Evolutionary conservation across 768 basidiomycete species (phyloP).

Genomic region (Lactifluus subvellereus): DNA sequence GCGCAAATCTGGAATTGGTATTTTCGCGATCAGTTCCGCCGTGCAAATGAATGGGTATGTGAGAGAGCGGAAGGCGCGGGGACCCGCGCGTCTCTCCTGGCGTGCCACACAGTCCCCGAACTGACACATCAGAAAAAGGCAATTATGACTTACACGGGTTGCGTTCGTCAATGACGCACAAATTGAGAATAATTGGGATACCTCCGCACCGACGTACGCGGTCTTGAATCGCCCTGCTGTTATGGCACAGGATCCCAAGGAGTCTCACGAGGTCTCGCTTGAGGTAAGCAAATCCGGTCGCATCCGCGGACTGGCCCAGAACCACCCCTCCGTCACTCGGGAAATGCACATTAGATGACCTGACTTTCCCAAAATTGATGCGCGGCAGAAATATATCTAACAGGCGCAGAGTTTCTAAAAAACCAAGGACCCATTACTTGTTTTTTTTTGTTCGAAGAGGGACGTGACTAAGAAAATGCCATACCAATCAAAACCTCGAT

Average conservation of each 20-base stretch:
- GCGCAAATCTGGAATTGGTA: constrained; percentile 63
- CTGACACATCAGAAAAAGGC: background rate
- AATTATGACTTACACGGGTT: constrained; percentile 74
- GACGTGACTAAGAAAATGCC: background rate
- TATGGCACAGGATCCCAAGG: constrained; percentile 70
- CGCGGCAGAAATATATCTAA: constrained; percentile 80
- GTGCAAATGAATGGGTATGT: background rate
- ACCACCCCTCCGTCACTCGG: background rate
- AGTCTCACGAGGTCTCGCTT: constrained; percentile 89
- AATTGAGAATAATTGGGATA: constrained; percentile 75
- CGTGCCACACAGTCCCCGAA: background rate
- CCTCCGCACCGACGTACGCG: constrained; percentile 64
- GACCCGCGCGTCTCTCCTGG: background rate
- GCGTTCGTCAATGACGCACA: constrained; percentile 85
- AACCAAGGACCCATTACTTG: background rate
- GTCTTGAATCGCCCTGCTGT: constrained; percentile 64
- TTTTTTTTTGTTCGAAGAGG: background rate
- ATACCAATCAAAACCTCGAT: constrained; percentile 28
- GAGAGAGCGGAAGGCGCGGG: background rate
- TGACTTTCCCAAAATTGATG: constrained; percentile 70
- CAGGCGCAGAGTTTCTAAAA: constrained; percentile 62
- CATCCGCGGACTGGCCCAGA: constrained; percentile 28
- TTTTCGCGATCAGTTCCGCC: constrained; percentile 11
- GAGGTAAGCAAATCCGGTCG: constrained; percentile 70
- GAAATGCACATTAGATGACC: constrained; percentile 27